Evolutionary conservation across 441 rosid genomes (phyloP), one percentile per base, ranked within the genome.

Genomic region (Hura crepitans): DNA sequence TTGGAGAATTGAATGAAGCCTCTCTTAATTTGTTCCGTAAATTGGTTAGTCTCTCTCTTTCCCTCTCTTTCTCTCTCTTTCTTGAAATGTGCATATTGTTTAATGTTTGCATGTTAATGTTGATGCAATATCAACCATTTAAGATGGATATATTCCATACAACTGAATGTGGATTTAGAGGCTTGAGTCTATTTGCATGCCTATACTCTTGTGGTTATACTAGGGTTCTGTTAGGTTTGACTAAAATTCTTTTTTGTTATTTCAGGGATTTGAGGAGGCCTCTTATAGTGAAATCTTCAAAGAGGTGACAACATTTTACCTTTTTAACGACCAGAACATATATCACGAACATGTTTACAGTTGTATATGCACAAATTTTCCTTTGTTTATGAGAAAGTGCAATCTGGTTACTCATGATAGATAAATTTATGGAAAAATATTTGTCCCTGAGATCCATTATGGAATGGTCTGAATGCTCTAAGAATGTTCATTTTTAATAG

Each of bases 1-100:
- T 94, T 80, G 97, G 93, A 71, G 94, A 92, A 73, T 84, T 91
- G 39, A 94, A 94, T 78, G 78, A 74, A 66, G 78, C 86, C 56
- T 94, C 97, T 68, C 90, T 89, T 71, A 66, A 79, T 75, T 65
- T 94, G 75, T 94, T 94, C 81, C 80, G 53, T 47, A 92, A 94
- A 82, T 66, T 89, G 90, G 97, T 94, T 78, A 58, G 62, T 79
- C 77, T 76, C 74, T 75, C 60, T 61, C 74, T 71, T 75, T 53
- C 56, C 69, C 33, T 56, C 39, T 35, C 39, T 35, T 8, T 35
- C 39, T 35, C 39, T 35, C 39, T 35, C 37, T 2, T 2, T 33
- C 54, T 39, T 7, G 8, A 4, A 18, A 18, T 18, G 18, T n/a
- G 11, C 69, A 20, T 56, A n/a, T 11, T 12, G n/a, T 58, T 70